Conservation (phyloP, 345 rosid species). For the Adansonia digitata region DNA sequence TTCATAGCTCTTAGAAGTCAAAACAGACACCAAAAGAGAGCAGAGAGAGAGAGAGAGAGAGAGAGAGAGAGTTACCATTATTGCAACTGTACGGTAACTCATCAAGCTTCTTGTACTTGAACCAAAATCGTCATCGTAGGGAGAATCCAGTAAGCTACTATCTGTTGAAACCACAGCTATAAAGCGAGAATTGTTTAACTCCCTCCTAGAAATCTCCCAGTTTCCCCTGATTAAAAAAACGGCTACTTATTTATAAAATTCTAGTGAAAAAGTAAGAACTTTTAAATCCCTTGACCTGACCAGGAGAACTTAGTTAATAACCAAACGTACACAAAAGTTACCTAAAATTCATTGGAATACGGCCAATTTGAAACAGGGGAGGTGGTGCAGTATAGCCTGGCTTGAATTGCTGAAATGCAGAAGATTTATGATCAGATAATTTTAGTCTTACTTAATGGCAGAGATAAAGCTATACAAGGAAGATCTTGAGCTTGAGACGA, state of each 20-base stretch:
- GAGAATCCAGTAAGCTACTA: conserved; percentile 33
- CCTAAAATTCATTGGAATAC: conserved; percentile 77
- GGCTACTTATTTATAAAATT: background rate
- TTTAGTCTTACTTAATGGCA: background rate
- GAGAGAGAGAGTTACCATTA: conserved; percentile 42
- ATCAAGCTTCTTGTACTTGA: conserved; percentile 50
- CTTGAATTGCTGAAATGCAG: conserved; percentile 57
- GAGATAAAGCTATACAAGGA: background rate
- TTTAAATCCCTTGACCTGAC: background rate
- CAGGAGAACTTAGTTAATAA: background rate
- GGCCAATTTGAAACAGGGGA: conserved; percentile 63
- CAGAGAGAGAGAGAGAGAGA: background rate
- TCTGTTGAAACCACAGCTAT: conserved; percentile 75
- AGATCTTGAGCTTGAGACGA: background rate
- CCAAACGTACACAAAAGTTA: conserved; percentile 8
- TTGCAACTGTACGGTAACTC: conserved; percentile 57
- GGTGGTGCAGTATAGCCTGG: conserved; percentile 89
- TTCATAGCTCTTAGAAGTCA: background rate
- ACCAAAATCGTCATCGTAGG: conserved; percentile 42
- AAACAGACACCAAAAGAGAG: background rate
- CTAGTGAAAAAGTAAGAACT: background rate
- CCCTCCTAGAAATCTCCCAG: conserved; percentile 70
- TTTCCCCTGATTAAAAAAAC: conserved; percentile 43
- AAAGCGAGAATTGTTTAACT: conserved; percentile 37
- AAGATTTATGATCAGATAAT: conserved; percentile 5